Conservation (phyloP, 768 basidiomycete species). For the Pleurotus sapidus region DNA sequence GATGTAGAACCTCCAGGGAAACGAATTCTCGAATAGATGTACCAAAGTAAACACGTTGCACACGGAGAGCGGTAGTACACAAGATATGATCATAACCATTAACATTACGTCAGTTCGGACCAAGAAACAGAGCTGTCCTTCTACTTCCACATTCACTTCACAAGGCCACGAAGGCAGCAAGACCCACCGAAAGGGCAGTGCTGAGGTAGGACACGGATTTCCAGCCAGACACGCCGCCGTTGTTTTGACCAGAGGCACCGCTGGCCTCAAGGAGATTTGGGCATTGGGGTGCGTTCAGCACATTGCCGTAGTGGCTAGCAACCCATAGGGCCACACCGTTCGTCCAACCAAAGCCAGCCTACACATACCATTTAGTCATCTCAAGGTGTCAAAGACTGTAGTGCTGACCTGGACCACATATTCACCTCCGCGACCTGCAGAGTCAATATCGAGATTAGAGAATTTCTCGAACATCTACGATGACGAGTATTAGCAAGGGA, state of each 20-base stretch:
- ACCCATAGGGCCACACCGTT: slow-evolving; percentile 81
- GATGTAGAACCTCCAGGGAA: too few species aligned
- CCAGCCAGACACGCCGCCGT: slow-evolving; percentile 6
- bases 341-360: slow-evolving; percentile 88
- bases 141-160: too few species aligned
- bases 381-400: neutral
- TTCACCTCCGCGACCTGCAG: slow-evolving; percentile 79
- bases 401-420: slow-evolving; percentile 74
- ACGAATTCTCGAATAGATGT: too few species aligned
- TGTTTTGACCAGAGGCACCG: neutral
- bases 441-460: slow-evolving; percentile 73
- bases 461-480: slow-evolving; percentile 87
- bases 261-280: slow-evolving; percentile 39
- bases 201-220: neutral
- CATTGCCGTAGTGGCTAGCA: slow-evolving; percentile 59
- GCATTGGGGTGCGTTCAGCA: slow-evolving; percentile 62
- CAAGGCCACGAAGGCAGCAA: too few species aligned
- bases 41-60: too few species aligned
- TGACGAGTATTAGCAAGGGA: neutral
- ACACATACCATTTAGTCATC: neutral
- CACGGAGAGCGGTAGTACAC: too few species aligned
- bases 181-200: too few species aligned
- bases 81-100: too few species aligned
- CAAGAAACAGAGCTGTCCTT: too few species aligned
- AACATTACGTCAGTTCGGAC: too few species aligned